Evolutionary conservation across 768 basidiomycete genomes (phyloP), one percentile per base, ranked within the genome.

Genomic region (Tylopilus felleus): DNA sequence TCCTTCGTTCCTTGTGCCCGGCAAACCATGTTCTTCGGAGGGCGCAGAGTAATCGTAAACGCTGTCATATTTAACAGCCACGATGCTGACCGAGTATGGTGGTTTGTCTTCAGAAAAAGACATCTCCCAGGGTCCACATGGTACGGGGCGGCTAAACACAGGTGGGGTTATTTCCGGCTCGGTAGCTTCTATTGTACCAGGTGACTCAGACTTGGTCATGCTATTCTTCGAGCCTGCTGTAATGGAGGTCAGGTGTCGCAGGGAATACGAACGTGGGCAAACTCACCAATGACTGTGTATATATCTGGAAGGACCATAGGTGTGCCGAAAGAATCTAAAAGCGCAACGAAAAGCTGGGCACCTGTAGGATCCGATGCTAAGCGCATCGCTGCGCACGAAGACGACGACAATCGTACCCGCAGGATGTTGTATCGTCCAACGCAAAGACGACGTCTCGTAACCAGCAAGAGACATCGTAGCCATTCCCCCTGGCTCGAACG

Each of bases 51-150:
- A 71, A 56, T 78, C 77, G 17, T 74, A 77, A 21, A 78, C 64
- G 8, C 71, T 63, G 1, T 73, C 66, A 0, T 77, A 74, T 46
- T 71, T 67, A 29, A 72, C 49, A 8, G 71, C 67, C 29, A 71
- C 72, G 23, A 82, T 53, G 1, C 73, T 74, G 17, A 80, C 55
- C 14, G 58, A 73, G 63, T 80, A 80, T 0, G 80, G 82, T 31
- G 73, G 71, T 0, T 65, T 64, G 12, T 77, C 78, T 8, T 77
- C 79, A 12, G 63, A 72, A 43, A 81, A 70, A 2, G 65, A 70
- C 4, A 80, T 53, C 4, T 77, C 74, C 79, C 79, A 80, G 2
- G 75, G 75, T 33, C 77, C 60, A 58, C 79, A 82, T 13, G 38
- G 19, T 8, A 39, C 16, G 29, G 44, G 28, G 33, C 14, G 22